Base-by-base conservation (phyloP, 140 eudicot species). In the Senecio squalidus region DNA sequence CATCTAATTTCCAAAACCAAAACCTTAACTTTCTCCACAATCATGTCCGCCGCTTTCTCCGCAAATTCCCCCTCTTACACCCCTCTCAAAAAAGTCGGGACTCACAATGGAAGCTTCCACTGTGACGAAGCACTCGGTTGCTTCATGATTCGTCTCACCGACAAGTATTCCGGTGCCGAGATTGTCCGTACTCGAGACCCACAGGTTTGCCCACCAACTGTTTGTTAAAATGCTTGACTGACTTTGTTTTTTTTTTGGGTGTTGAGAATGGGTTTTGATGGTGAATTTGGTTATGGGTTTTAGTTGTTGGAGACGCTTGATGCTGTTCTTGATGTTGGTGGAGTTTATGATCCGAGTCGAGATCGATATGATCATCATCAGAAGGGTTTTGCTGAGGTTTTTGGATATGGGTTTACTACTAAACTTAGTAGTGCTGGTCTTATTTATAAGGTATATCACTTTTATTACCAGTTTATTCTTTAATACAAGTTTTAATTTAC, bases 391-490 rank as follows among this genome's bases (percentile, higher is more conserved):
- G 60, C 67, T n/a, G 98, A 87, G 93, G 86, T 84, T 71, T 93
- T 93, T 78, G 99, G 99, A 5, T 79, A 88, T 67, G 99, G 96
- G 24, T 93, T 88, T 33, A 66, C 30, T 51, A 93, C 99, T 55
- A 93, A 93, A 71, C 96, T 93, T 54, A 93, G 99, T 46, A 93
- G 99, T 67, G 99, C 99, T 62, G 99, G 99, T 43, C 94, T 93
- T 68, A 76, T 93, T 58, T 93, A 93, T 62, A 93, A 93, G 99
- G 99, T 91, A 59, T 31, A 10, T 28, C 40, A 15, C 14, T 27
- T 36, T 16, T 3, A 24, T 9, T 11, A n/a, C n/a, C n/a, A n/a
- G n/a, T n/a, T n/a, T n/a, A n/a, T n/a, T n/a, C n/a, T n/a, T n/a
- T n/a, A n/a, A n/a, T n/a, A n/a, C n/a, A n/a, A n/a, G n/a, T n/a